Evolutionary conservation across 257 asterid genomes (phyloP).

Genomic region (Craterostigma plantagineum): DNA sequence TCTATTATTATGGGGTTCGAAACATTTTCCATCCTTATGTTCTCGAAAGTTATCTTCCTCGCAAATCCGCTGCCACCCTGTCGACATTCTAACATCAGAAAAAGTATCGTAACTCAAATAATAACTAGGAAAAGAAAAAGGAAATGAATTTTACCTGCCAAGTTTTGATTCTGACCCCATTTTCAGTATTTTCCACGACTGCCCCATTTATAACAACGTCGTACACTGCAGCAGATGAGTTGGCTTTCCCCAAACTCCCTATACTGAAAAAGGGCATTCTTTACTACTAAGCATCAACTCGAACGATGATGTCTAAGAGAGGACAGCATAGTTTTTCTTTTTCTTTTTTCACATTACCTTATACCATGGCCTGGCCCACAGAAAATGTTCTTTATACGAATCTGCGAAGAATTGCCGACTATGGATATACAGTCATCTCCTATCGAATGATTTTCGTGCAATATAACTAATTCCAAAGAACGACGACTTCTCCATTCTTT

Average conservation of each 20-base stretch:
- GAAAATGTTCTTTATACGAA: conserved; percentile 23
- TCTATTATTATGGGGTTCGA: conserved; percentile 73
- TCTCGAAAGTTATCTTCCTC: conserved; percentile 38
- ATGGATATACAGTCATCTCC: conserved; percentile 95
- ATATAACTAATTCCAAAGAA: not conserved
- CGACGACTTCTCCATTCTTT: too few species aligned
- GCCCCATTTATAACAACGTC: conserved; percentile 47
- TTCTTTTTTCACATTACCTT: conserved; percentile 46
- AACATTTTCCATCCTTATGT: conserved; percentile 60
- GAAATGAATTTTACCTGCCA: conserved; percentile 82
- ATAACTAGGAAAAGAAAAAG: not conserved
- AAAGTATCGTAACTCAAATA: not conserved
- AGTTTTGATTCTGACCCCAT: conserved; percentile 79
- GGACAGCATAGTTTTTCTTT: not conserved
- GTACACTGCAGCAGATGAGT: conserved; percentile 28
- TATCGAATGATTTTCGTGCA: conserved; percentile 9
- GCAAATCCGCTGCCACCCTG: conserved; percentile 88
- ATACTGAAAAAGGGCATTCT: conserved; percentile 29
- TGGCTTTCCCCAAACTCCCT: conserved; percentile 69
- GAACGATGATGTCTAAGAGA: not conserved
- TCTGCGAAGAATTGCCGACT: conserved; percentile 54
- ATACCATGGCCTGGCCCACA: conserved; percentile 81
- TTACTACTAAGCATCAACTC: too few species aligned
- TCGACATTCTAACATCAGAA: not conserved
- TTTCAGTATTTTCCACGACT: conserved; percentile 25